These are phyloP conservation scores for Pholiota molesta DNA, from an alignment of 768 basidiomycete genomes.

Conservation along the genomic window DNA sequence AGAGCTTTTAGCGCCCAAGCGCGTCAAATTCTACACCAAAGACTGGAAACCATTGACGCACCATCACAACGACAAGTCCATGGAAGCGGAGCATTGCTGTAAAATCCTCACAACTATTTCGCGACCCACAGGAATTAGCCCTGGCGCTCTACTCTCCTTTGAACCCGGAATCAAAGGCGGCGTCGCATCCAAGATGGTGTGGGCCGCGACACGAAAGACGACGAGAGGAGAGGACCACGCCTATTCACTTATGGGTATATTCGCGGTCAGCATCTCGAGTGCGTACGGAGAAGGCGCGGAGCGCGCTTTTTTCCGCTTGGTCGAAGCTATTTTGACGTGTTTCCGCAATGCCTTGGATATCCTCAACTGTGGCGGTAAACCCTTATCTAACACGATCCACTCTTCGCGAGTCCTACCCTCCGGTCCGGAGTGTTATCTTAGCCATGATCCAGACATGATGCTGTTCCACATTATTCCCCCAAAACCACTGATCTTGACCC, in stretches of 20 bases:
- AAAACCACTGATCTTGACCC: background rate
- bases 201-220: background rate
- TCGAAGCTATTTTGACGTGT: background rate
- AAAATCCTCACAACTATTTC: background rate
- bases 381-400: background rate
- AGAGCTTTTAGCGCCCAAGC: conserved; percentile 13
- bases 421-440: background rate
- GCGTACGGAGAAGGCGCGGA: conserved; percentile 2
- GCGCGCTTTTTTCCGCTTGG: conserved; percentile 3
- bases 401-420: background rate
- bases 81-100: background rate
- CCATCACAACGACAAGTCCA: background rate
- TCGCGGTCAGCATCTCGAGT: background rate
- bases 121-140: background rate
- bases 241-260: conserved; percentile 2
- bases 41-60: background rate
- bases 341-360: background rate
- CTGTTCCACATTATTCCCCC: background rate
- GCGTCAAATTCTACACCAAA: conserved; percentile 8
- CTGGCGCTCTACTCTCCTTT: background rate
- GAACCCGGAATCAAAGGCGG: background rate
- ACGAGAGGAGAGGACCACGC: background rate
- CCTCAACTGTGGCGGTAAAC: background rate
- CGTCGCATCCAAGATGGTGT: background rate
- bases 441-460: background rate